Conservation (phyloP, 768 basidiomycete genomes). For the Boletus rex-veris region DNA sequence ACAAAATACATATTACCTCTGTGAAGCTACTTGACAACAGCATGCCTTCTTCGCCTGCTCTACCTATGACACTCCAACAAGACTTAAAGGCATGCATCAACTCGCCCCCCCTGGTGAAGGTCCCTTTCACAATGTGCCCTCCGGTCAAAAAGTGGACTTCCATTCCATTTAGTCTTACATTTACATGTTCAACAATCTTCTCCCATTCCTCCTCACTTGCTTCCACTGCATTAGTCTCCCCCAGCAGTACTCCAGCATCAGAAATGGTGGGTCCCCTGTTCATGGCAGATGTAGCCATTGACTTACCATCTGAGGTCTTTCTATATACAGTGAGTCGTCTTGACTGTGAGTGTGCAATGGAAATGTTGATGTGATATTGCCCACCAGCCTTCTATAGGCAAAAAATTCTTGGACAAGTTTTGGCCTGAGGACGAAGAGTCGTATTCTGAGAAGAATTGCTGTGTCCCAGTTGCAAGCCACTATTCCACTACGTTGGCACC, state of each 20-base stretch:
- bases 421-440: conserved; percentile 30
- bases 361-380: conserved; percentile 8
- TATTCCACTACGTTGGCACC: conserved; percentile 25
- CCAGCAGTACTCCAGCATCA: conserved; percentile 9
- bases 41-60: too few species aligned
- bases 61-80: too few species aligned
- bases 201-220: conserved; percentile 12
- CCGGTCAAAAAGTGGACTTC: conserved; percentile 28
- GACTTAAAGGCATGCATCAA: too few species aligned
- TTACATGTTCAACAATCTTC: conserved; percentile 18
- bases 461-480: neutral
- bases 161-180: conserved; percentile 13
- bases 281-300: neutral
- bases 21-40: too few species aligned
- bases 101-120: too few species aligned
- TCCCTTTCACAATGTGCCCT: conserved; percentile 21
- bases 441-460: conserved; percentile 18
- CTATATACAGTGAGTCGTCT: neutral
- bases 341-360: neutral
- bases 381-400: conserved; percentile 25
- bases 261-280: conserved; percentile 24
- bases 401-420: conserved; percentile 29
- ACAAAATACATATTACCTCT: too few species aligned
- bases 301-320: conserved; percentile 1
- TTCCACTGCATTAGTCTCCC: conserved; percentile 3